These are phyloP conservation scores for Fusarium miscanthi DNA, from an alignment of 2,329 filamentous ascomycete species.

Conservation along the genomic window DNA sequence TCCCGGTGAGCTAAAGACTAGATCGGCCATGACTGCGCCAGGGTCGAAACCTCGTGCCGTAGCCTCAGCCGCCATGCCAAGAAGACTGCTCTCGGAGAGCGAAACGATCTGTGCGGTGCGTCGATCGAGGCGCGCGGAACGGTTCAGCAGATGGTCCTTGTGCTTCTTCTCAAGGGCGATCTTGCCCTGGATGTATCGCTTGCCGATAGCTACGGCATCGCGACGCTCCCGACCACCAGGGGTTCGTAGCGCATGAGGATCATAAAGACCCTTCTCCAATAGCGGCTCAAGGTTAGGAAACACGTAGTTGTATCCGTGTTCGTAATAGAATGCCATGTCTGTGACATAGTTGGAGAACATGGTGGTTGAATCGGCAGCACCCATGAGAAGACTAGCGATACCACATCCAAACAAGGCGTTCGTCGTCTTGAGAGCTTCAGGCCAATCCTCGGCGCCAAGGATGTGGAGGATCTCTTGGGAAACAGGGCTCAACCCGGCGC, in stretches of 20 bases:
- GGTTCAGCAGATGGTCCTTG: constrained; percentile 30
- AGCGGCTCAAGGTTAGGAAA: constrained; percentile 37
- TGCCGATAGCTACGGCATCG: constrained; percentile 36
- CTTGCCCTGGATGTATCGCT: constrained; percentile 40
- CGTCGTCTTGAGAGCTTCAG: constrained; percentile 39
- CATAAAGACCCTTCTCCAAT: constrained; percentile 27
- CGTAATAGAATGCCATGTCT: constrained; percentile 41
- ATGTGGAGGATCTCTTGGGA: constrained; percentile 23
- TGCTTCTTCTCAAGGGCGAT: constrained; percentile 38
- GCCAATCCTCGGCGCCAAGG: constrained; percentile 35
- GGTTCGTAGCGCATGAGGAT: constrained; percentile 35
- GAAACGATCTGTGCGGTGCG: constrained; percentile 40
- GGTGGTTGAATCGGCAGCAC: constrained; percentile 33
- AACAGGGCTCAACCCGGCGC: constrained; percentile 29
- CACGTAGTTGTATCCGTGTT: constrained; percentile 43
- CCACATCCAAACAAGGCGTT: constrained; percentile 41
- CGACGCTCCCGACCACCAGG: constrained; percentile 34
- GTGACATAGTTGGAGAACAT: constrained; percentile 44
- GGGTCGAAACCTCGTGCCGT: constrained; percentile 37
- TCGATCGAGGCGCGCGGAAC: constrained; percentile 31
- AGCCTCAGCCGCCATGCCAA: constrained; percentile 40
- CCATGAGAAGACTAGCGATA: constrained; percentile 40
- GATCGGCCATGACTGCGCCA: constrained; percentile 38
- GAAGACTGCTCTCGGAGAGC: constrained; percentile 37
- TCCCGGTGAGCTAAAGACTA: constrained; percentile 42